Conservation (phyloP, 345 rosid species). For the Bretschneidera sinensis region DNA sequence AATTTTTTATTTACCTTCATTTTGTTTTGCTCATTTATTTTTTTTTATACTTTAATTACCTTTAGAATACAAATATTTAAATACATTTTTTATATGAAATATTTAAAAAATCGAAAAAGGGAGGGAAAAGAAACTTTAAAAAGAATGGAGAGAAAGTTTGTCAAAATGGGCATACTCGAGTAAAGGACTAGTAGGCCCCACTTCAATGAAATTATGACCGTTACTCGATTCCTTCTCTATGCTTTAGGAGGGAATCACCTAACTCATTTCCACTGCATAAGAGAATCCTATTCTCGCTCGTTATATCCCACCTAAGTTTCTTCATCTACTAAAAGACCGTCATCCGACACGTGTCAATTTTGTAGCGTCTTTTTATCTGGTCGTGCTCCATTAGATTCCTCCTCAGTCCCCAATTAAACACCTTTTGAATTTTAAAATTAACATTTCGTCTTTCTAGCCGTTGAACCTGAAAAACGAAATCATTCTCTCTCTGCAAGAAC, state of each 20-base stretch:
- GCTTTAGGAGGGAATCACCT: not conserved
- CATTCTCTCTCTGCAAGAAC: not conserved
- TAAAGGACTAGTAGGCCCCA: too few species aligned
- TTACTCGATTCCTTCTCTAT: not conserved
- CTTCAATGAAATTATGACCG: conserved; percentile 22
- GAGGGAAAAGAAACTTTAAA: not conserved
- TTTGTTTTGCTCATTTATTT: too few species aligned
- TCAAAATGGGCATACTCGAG: not conserved
- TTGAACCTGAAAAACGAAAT: conserved; percentile 33
- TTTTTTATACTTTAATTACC: too few species aligned
- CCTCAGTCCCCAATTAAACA: conserved; percentile 3
- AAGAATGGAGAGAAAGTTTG: not conserved
- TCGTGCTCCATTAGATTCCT: not conserved
- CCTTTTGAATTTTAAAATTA: conserved; percentile 25
- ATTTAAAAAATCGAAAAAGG: too few species aligned
- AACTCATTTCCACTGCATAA: too few species aligned
- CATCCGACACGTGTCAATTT: conserved; percentile 2
- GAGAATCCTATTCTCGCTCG: too few species aligned
- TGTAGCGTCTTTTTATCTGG: not conserved
- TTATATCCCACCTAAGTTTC: too few species aligned
- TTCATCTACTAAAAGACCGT: too few species aligned
- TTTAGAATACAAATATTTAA: too few species aligned
- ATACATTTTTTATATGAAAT: too few species aligned
- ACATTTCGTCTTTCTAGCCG: conserved; percentile 58
- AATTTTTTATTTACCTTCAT: too few species aligned